These are phyloP conservation scores for Talaromyces sp. DNA, from an alignment of 2,329 filamentous ascomycete genomes.

Conservation along the genomic window DNA sequence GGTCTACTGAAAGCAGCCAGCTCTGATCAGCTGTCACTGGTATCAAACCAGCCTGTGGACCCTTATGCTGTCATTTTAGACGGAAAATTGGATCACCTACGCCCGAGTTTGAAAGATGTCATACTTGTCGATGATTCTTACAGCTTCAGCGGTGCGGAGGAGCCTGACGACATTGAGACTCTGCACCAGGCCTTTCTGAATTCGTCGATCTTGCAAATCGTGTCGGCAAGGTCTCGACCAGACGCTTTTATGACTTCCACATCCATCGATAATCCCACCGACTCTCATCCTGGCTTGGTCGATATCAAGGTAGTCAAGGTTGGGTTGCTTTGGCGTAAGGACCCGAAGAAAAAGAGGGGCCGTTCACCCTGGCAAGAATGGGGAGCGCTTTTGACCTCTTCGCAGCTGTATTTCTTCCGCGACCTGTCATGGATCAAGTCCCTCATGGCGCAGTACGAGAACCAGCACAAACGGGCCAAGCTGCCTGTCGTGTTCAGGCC, in stretches of 20 bases:
- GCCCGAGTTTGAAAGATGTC: conserved; percentile 84
- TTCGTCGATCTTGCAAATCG: conserved; percentile 87
- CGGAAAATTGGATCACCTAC: conserved; percentile 72
- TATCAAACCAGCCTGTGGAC: conserved; percentile 79
- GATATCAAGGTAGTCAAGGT: conserved; percentile 98
- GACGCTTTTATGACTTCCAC: conserved; percentile 92
- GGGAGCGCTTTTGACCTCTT: conserved; percentile 94
- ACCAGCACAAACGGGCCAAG: conserved; percentile 71
- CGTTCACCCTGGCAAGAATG: conserved; percentile 98
- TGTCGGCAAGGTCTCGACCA: conserved; percentile 86
- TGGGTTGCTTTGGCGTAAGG: conserved; percentile 89
- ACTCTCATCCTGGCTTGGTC: conserved; percentile 85
- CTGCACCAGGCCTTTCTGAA: conserved; percentile 86
- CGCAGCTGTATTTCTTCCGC: conserved; percentile 92
- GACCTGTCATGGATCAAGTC: conserved; percentile 90
- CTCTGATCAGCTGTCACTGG: conserved; percentile 59
- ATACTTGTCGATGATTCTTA: conserved; percentile 92
- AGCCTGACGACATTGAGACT: conserved; percentile 71
- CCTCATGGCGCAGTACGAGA: conserved; percentile 81
- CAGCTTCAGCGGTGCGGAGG: conserved; percentile 72
- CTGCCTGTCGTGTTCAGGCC: conserved; percentile 85
- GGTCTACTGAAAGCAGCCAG: conserved; percentile 62
- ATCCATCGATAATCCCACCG: conserved; percentile 75
- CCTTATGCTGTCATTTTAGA: conserved; percentile 94
- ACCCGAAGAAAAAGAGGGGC: conserved; percentile 86